These are phyloP conservation scores for Phaseolus coccineus DNA, from an alignment of 331 rosid species.

Conservation along the genomic window DNA sequence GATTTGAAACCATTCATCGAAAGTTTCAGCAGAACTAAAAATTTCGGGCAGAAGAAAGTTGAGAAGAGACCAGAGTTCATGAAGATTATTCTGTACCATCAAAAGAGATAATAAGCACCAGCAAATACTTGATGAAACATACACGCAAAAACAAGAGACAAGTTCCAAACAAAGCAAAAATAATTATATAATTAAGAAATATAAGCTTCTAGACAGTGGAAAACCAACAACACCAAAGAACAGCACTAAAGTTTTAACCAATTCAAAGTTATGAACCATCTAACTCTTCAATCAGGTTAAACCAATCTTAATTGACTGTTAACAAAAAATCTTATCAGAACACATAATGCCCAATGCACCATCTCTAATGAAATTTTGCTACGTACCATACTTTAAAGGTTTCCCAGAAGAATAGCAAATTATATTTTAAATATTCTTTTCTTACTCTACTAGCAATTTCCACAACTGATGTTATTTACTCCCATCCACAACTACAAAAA, in stretches of 20 bases:
- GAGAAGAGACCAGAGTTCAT: slow-evolving; percentile 97
- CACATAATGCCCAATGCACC: neutral
- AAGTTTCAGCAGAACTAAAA: slow-evolving; percentile 98
- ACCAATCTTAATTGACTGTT: slow-evolving; percentile 19
- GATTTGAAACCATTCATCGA: slow-evolving; percentile 99
- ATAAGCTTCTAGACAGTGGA: slow-evolving; percentile 27
- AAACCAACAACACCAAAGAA: slow-evolving; percentile 29
- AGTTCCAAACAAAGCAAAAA: slow-evolving; percentile 4
- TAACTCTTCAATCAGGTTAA: neutral
- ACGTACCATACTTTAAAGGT: neutral
- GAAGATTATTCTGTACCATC: slow-evolving; percentile 87
- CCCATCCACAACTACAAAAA: neutral
- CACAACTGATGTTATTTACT: slow-evolving; percentile 1
- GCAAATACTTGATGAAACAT: slow-evolving; percentile 32
- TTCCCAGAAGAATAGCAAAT: slow-evolving; percentile 3
- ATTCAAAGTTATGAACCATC: slow-evolving; percentile 14
- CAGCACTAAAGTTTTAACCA: slow-evolving; percentile 1
- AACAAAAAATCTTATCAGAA: slow-evolving; percentile 10
- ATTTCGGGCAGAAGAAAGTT: slow-evolving; percentile 99
- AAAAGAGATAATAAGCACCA: slow-evolving; percentile 30
- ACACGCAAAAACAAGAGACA: neutral
- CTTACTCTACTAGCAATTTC: neutral
- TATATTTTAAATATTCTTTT: slow-evolving; percentile 4
- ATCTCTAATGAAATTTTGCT: neutral
- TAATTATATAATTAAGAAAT: slow-evolving; percentile 15